Evolutionary conservation across 2,329 filamentous ascomycete species (phyloP), one percentile per base, ranked within the genome.

Genomic region (Purpureocillium takamizusanense): DNA sequence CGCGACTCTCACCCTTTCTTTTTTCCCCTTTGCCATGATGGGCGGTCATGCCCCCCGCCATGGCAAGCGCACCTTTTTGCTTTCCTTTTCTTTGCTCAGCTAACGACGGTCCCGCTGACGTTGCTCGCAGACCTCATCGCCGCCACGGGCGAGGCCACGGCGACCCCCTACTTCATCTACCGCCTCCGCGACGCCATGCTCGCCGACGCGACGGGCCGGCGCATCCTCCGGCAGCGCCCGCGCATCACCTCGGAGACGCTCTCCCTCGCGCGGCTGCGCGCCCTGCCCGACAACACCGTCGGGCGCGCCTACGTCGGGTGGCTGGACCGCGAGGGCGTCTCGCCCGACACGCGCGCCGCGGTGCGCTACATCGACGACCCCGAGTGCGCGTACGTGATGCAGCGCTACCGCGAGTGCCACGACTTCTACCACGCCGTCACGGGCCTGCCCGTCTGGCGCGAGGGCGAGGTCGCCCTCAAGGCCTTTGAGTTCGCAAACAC

Each of bases 351-450:
- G 7, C 79, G 92, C 33, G 70, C 82, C 31, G 59, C 62, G 2
- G 92, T 98, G 31, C 78, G 85, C 37, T 97, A 94, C 65, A 88
- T 98, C 45, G 89, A 97, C 60, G 82, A 97, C 56, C 81, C 84
- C 51, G 92, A 98, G 63, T 94, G 89, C 59, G 92, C 92, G 28
- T 98, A 97, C 66, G 92, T 97, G 14, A 94, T 98, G 85, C 92
- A 97, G 68, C 79, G 92, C 38, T 98, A 98, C 62, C 81, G 92
- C 45, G 92, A 98, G 63, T 94, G 85, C 49, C 92, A 98, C 61
- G 92, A 98, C 60, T 95, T 98, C 63, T 95, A 94, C 66, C 92
- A 98, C 61, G 90, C 92, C 0, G 70, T 98, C 37, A 95, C 89
- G 1, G 90, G 90, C 0, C 65, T 98, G 35, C 92, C 92, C 0